Conservation (phyloP, 75 land plant genomes). For the Larix kaempferi region DNA sequence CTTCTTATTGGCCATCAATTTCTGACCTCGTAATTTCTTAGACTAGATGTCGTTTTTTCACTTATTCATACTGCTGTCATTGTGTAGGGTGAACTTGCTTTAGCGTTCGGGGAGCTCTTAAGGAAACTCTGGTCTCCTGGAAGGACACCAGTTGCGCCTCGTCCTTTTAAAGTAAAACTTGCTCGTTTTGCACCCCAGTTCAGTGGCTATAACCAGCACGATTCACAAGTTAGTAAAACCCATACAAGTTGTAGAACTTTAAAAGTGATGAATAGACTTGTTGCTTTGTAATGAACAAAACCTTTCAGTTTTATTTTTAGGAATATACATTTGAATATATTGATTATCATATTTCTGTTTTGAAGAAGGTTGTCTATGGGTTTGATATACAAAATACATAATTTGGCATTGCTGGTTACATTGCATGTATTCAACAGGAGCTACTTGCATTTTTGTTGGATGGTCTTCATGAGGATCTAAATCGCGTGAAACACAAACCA, state of each 20-base stretch:
- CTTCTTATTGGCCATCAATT: neutral
- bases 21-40: neutral
- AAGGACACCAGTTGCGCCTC: slow-evolving; percentile 64
- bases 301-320: neutral
- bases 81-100: slow-evolving; percentile 83
- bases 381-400: neutral
- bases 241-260: neutral
- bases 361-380: neutral
- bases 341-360: neutral
- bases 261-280: neutral
- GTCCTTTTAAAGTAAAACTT: slow-evolving; percentile 69
- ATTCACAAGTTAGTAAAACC: slow-evolving; percentile 55
- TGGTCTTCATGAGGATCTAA: slow-evolving; percentile 94
- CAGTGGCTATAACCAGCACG: slow-evolving; percentile 92
- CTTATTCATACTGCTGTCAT: neutral
- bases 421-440: slow-evolving; percentile 41
- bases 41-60: neutral
- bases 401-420: slow-evolving; percentile 1
- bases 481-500: slow-evolving; percentile 81
- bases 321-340: neutral
- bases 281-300: neutral
- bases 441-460: slow-evolving; percentile 86
- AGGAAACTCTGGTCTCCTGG: slow-evolving; percentile 80
- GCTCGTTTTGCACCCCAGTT: slow-evolving; percentile 91
- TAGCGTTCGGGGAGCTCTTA: slow-evolving; percentile 86